Base-by-base conservation (phyloP, 2,329 filamentous ascomycete genomes). In the Aspergillus carbonarius region DNA sequence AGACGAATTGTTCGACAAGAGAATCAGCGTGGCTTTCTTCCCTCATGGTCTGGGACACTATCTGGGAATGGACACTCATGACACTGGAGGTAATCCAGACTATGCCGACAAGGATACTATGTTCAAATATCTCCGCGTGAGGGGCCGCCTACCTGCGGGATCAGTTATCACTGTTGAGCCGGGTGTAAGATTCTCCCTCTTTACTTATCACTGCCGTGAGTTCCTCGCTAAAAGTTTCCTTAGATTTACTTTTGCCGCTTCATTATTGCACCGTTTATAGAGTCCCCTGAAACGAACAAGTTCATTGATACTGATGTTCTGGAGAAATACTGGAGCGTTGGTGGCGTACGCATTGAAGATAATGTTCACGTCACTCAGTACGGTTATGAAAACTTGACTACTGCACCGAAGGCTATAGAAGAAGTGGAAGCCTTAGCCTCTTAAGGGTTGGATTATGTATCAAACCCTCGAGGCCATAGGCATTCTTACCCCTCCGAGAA, bases 111-210 rank as follows among this genome's bases (percentile, higher is more conserved):
- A 83, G 60, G 93, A 99, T 72, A 80, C 85, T 35, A 86, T 97
- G 83, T 98, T 97, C 78, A 83, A 86, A 54, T 98, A 97, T 71
- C 79, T 99, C 60, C 83, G 95, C 46, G 88, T 96, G 39, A 82
- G 95, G 54, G 88, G 90, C 12, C 82, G 78, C 20, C 75, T 97
- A 49, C 91, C 92, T 0, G 88, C 87, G 0, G 89, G 90, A 7
- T 88, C 88, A 51, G 91, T 99, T 23, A 88, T 99, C 54, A 99
- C 95, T 0, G 93, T 98, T 39, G 95, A 99, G 79, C 95, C 95
- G 12, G 95, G 95, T 49, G 86, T 91, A 81, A 76, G 86, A 81
- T 55, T 34, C 40, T 8, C 18, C n/a, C n/a, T 17, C 20, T 13
- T 9, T 5, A 30, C 42, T 12, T 49, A 9, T 49, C n/a, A 34